Evolutionary conservation across 345 rosid genomes (phyloP).

Genomic region (Fremontodendron californicum): DNA sequence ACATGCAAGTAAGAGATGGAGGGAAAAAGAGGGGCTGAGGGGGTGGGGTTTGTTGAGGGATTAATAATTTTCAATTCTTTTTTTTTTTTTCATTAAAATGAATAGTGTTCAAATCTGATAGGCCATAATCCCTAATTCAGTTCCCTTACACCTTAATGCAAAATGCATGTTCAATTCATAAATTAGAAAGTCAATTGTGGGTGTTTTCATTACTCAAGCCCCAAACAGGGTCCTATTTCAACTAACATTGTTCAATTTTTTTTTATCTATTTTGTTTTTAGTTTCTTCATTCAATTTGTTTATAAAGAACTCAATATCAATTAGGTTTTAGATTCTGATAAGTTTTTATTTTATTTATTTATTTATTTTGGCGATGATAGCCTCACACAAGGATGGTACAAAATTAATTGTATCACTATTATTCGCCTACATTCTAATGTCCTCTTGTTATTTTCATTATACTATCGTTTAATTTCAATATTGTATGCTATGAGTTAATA

Average conservation of each 20-base stretch:
- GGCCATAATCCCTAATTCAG: too few species aligned
- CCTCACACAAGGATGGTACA: too few species aligned
- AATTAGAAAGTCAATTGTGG: not conserved
- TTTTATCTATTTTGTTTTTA: not conserved
- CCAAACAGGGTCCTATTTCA: not conserved
- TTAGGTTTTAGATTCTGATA: too few species aligned
- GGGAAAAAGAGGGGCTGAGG: not conserved
- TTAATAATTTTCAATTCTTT: not conserved
- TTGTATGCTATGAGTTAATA: too few species aligned
- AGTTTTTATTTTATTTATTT: too few species aligned
- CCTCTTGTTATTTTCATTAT: not conserved
- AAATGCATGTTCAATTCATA: too few species aligned
- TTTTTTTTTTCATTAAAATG: not conserved
- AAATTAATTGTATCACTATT: not conserved
- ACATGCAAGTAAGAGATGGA: too few species aligned
- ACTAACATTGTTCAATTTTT: not conserved
- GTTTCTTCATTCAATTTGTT: not conserved
- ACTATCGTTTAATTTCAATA: not conserved
- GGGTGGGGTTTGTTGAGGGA: not conserved
- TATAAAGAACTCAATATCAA: too few species aligned
- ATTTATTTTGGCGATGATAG: too few species aligned
- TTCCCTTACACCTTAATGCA: too few species aligned
- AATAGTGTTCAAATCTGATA: too few species aligned
- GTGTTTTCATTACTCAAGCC: not conserved
- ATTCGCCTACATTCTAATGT: not conserved